Base-by-base conservation (phyloP, 192 early-diverging fungal genomes). In the Coemansia sp. region DNA sequence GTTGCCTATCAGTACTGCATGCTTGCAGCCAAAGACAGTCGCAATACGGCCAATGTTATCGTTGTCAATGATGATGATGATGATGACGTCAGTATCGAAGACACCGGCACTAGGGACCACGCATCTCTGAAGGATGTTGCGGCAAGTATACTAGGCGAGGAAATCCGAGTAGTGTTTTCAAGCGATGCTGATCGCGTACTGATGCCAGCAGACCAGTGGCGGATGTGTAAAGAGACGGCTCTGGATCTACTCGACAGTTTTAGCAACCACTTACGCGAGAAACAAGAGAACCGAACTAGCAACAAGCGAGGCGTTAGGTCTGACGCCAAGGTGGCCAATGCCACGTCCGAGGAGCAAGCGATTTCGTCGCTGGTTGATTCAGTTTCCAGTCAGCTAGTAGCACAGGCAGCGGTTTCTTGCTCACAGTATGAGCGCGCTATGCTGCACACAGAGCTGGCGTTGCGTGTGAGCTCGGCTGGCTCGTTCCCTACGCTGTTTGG, bases 361-460 rank as follows among this genome's bases (percentile, higher is more conserved):
- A 39, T 80, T 7, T 53, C 67, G 17, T 37, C 46, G 9, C 59
- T 84, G 2, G 63, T 69, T 1, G 37, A 7, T 9, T 68, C 73
- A 0, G 63, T 78, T 0, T 63, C 81, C 9, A 62, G 48, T n/a
- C 17, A 38, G 12, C 14, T 64, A 21, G 38, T 78, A 39, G 81
- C 81, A 0, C 70, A 60, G 8, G 74, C 78, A n/a, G 70, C 78
- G 0, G 66, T 51, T 4, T 68, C 74, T 3, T 80, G 78, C 25
- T 63, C 62, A 4, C 82, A 84, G 62, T 77, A 77, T 42, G 82
- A 80, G 62, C 70, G 82, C 10, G 74, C 78, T 3, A 34, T 84
- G 4, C 50, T 70, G 63, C 66, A 68, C 34, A 74, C 69, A 0
- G 82, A 79, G 67, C 66, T 76, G 29, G 44, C 74, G 9, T 45